Base-by-base conservation (phyloP, 441 rosid genomes). In the Raphanus hybrid region DNA sequence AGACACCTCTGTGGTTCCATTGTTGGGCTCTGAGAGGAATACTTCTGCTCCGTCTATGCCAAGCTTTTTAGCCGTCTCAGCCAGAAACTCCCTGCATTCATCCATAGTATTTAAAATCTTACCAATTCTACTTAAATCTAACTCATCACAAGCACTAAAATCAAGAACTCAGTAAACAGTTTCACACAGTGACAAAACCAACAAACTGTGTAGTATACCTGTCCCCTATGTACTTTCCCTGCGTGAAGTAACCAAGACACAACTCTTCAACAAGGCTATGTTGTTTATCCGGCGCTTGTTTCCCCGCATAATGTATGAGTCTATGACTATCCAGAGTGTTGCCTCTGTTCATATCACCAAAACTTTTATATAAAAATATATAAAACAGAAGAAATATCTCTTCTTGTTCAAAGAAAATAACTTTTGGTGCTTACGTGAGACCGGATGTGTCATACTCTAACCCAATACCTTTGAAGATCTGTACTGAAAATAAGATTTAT, bases 291-390 rank as follows among this genome's bases (percentile, higher is more conserved):
- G 77, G 76, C 14, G 85, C 86, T 55, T 85, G 85, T 55, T 87
- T 79, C 68, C 96, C 96, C 10, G 92, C 88, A 70, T 85, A 87
- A 82, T 86, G 81, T 71, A 91, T 82, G 78, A 92, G 91, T 87
- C 97, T 88, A 82, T 94, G 97, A 84, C 98, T 94, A 71, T 94
- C 97, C 41, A 91, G 43, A 54, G 92, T 85, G 70, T 70, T 89
- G 67, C 98, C 98, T 77, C 97, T 94, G 87, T 94, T 37, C 52
- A 78, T 54, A 71, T 55, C 10, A 61, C 70, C 70, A 69, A 69
- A 57, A 70, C 15, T 45, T 27, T 80, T 76, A 45, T 50, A 69
- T 59, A 16, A 41, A 68, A 29, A 57, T 57, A 43, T 3, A 43
- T 43, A 43, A 18, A 76, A 80, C 14, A 70, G 12, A 64, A 39